Evolutionary conservation across 768 basidiomycete genomes (phyloP).

Genomic region (Mycena pura): DNA sequence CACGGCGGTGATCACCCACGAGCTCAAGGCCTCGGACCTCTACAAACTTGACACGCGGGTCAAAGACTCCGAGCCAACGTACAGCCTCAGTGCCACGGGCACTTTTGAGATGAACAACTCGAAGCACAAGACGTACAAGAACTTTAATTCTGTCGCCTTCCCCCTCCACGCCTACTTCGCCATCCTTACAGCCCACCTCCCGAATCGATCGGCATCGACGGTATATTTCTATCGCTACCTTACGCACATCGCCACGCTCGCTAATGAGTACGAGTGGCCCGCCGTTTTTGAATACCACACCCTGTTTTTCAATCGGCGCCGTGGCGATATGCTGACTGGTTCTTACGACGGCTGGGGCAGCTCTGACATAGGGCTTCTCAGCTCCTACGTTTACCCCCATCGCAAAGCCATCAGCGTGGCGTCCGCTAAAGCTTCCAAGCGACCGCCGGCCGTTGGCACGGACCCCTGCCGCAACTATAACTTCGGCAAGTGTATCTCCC

Average conservation of each 20-base stretch:
- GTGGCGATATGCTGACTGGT: neutral
- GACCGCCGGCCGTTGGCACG: neutral
- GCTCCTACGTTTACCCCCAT: neutral
- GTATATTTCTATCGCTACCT: constrained; percentile 7
- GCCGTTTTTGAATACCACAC: constrained; percentile 4
- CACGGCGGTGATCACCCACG: neutral
- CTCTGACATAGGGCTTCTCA: neutral
- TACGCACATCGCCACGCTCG: neutral
- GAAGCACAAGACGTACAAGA: constrained; percentile 10
- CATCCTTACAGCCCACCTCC: constrained; percentile 4
- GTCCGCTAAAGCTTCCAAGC: neutral
- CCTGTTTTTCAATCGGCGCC: constrained; percentile 6
- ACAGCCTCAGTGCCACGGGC: neutral
- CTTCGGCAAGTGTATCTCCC: neutral
- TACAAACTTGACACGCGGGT: neutral
- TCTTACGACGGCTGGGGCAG: neutral
- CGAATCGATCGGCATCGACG: neutral
- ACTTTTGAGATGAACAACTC: neutral
- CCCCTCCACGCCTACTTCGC: constrained; percentile 8
- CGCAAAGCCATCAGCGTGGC: neutral
- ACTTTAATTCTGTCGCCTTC: neutral
- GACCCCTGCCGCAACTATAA: neutral
- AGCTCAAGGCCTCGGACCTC: neutral
- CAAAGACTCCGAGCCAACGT: neutral
- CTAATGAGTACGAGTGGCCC: constrained; percentile 1